phyloP scores from a whole-genome alignment of 2,329 filamentous ascomycete genomes.

The Coniochaeta sp. region DNA sequence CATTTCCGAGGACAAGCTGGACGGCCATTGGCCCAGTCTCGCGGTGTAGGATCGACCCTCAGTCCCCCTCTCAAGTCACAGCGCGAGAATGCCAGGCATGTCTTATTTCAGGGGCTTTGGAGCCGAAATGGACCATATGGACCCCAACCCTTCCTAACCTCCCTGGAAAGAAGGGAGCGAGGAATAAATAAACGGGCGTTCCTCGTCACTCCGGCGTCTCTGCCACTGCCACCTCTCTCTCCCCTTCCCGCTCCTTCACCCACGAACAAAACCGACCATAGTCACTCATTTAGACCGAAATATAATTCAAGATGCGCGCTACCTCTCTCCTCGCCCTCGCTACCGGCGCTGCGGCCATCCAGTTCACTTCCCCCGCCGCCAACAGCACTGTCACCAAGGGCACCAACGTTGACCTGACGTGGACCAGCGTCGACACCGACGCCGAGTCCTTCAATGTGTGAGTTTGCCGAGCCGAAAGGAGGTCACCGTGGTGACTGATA shows the following conservation, averaged over 20 bases:
- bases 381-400: slow-evolving; percentile 30
- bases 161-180: background rate
- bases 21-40: background rate
- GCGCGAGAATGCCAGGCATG: background rate
- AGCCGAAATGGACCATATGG: background rate
- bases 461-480: no score
- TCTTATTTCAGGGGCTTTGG: background rate
- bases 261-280: background rate
- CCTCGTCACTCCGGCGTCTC: background rate
- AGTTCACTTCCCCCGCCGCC: slow-evolving; percentile 20
- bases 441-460: slow-evolving; percentile 26
- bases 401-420: slow-evolving; percentile 22
- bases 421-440: slow-evolving; percentile 32
- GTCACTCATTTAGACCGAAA: slow-evolving; percentile 3
- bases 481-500: no score
- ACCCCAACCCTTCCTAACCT: background rate
- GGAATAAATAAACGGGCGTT: slow-evolving; percentile 1
- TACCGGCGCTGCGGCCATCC: slow-evolving; percentile 22
- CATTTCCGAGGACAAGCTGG: background rate
- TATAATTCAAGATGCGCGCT: slow-evolving; percentile 20
- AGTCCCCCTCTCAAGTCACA: no score
- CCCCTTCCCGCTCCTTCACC: background rate
- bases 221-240: background rate
- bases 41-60: background rate
- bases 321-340: slow-evolving; percentile 19